Evolutionary conservation across 352 stramenopile genomes (phyloP).

Genomic region (Phytophthora rubi): DNA sequence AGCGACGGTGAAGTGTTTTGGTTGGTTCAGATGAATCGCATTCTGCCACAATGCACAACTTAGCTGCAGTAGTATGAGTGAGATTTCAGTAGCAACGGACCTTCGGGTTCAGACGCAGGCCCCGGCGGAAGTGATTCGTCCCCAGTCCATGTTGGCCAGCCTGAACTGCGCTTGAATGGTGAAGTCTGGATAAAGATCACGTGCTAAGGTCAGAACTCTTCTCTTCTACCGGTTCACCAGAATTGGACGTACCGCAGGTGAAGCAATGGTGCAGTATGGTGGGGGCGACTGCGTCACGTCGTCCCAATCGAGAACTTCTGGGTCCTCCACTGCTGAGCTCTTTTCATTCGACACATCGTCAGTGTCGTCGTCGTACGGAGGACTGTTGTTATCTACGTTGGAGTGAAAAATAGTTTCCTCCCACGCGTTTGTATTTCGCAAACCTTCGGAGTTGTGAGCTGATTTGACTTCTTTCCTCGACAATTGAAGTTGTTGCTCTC

Average conservation of each 20-base stretch:
- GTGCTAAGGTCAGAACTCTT: neutral
- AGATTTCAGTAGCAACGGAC: conserved; percentile 5
- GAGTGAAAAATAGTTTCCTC: conserved; percentile 21
- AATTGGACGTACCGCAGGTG: conserved; percentile 13
- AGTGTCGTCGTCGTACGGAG: conserved; percentile 8
- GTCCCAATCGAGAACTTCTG: conserved; percentile 26
- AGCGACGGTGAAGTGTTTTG: conserved; percentile 5
- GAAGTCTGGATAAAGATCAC: conserved; percentile 22
- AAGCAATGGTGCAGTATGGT: conserved; percentile 23
- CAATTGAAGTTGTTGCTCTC: conserved; percentile 39
- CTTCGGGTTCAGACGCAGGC: conserved; percentile 15
- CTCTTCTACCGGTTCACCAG: no score
- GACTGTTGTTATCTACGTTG: conserved; percentile 16
- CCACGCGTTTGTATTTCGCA: conserved; percentile 1
- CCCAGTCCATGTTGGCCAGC: conserved; percentile 33
- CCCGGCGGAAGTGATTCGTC: conserved; percentile 24
- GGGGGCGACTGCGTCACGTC: conserved; percentile 25
- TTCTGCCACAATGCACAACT: conserved; percentile 5
- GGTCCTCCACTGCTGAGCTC: conserved; percentile 22
- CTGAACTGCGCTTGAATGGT: conserved; percentile 33
- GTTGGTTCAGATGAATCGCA: conserved; percentile 12
- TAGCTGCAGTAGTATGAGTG: no score
- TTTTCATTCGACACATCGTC: conserved; percentile 19
- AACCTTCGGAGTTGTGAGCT: neutral
- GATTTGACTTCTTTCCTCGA: conserved; percentile 27